phyloP scores from a whole-genome alignment of 139 green algal genomes.

The Chlamydomonas incerta region DNA sequence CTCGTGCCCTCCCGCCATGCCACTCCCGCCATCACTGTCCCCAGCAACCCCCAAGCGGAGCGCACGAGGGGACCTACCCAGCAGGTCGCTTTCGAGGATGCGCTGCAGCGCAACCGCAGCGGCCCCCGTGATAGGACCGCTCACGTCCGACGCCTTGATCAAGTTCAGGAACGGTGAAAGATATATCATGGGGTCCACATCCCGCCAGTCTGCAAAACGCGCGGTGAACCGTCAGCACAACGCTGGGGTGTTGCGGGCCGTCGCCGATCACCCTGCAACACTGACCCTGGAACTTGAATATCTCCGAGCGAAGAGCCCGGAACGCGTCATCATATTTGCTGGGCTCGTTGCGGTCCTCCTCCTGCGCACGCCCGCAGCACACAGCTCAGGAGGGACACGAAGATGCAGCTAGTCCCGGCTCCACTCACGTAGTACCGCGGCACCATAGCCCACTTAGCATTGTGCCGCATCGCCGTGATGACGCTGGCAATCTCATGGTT shows the following conservation, averaged over 20 bases:
- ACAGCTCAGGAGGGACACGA: neutral
- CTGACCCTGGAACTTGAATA: conserved; percentile 80
- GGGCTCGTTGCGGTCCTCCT: conserved; percentile 88
- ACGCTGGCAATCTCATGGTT: conserved; percentile 84
- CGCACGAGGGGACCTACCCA: conserved; percentile 55
- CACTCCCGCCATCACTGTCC: no score
- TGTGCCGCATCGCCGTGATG: conserved; percentile 88
- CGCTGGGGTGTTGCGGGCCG: conserved; percentile 5
- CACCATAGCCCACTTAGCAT: conserved; percentile 78
- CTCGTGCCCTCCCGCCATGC: no score
- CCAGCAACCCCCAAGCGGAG: no score
- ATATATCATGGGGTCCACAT: conserved; percentile 85
- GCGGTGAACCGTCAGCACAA: neutral
- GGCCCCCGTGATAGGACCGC: conserved; percentile 89
- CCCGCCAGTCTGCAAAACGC: conserved; percentile 70
- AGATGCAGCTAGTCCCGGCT: neutral
- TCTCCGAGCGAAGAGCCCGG: conserved; percentile 75
- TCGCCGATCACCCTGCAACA: neutral
- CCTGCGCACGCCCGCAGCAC: conserved; percentile 47
- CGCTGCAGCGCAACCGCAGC: conserved; percentile 86
- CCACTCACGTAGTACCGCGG: conserved; percentile 71
- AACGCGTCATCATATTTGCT: conserved; percentile 88
- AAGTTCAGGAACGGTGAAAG: conserved; percentile 93
- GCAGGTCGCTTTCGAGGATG: conserved; percentile 80
- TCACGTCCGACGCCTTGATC: conserved; percentile 90